Evolutionary conservation across 805 yeast genomes (phyloP).

Genomic region (Yarrowia yakushimensis): DNA sequence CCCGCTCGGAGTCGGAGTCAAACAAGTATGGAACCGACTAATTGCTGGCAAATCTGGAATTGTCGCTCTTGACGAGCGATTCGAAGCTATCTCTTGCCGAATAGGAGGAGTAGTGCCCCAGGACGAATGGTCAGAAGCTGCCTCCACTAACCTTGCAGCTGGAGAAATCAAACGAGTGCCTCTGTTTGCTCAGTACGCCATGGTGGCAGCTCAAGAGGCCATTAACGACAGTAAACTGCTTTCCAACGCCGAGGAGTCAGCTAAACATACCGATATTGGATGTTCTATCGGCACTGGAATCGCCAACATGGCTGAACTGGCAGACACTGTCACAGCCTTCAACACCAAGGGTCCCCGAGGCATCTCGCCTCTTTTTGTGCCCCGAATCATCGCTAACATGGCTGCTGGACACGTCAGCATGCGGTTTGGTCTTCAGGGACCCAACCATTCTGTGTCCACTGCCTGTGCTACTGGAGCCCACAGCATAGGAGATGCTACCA

Average conservation of each 20-base stretch:
- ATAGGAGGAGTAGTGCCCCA: conserved; percentile 73
- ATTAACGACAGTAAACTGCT: conserved; percentile 59
- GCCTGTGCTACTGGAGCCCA: conserved; percentile 98
- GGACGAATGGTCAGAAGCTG: conserved; percentile 43
- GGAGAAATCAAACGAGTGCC: conserved; percentile 62
- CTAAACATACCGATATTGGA: conserved; percentile 39
- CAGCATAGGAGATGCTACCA: conserved; percentile 86
- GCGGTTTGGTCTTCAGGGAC: conserved; percentile 71
- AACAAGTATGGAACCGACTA: conserved; percentile 38
- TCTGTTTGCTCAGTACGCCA: conserved; percentile 69
- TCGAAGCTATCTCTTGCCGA: conserved; percentile 58
- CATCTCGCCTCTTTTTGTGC: conserved; percentile 83
- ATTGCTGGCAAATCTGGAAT: conserved; percentile 39
- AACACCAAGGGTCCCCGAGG: conserved; percentile 54
- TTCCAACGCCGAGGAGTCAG: conserved; percentile 29
- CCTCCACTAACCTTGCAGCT: conserved; percentile 46
- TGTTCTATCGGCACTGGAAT: conserved; percentile 92
- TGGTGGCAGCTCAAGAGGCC: conserved; percentile 77
- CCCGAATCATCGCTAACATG: conserved; percentile 82
- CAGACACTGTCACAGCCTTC: conserved; percentile 57
- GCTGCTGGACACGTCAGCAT: conserved; percentile 91
- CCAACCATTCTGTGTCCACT: conserved; percentile 81
- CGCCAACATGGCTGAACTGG: conserved; percentile 75
- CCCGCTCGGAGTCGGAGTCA: conserved; percentile 73
- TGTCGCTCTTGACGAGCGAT: conserved; percentile 45